Conservation (phyloP, 2,329 filamentous ascomycete genomes). For the Paecilomyces variotii region DNA sequence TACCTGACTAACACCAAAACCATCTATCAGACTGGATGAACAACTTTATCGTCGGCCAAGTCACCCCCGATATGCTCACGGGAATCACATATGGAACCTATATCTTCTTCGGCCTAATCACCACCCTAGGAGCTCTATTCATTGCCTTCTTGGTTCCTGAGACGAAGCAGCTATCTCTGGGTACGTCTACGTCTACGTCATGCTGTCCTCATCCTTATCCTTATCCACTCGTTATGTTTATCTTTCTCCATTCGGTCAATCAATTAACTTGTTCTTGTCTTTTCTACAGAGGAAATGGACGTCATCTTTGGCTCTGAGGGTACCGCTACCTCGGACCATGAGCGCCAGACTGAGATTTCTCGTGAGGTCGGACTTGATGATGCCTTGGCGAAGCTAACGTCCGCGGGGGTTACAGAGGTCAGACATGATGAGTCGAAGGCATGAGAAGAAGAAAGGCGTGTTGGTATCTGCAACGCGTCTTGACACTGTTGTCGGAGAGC, state of each 20-base stretch:
- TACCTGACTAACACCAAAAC: not conserved
- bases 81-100: constrained; percentile 56
- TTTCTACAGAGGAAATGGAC: constrained; percentile 47
- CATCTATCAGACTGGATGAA: constrained; percentile 39
- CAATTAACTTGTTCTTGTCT: constrained; percentile 5
- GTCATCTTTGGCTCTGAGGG: constrained; percentile 60
- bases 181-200: constrained; percentile 2
- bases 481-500: not conserved
- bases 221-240: not conserved
- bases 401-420: not conserved
- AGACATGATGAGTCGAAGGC: not conserved
- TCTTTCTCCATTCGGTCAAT: not conserved
- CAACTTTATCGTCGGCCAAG: constrained; percentile 57
- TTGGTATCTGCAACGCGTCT: not conserved
- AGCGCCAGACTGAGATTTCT: constrained; percentile 64
- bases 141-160: constrained; percentile 36
- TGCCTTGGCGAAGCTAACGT: constrained; percentile 5
- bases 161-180: constrained; percentile 43
- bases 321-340: constrained; percentile 57
- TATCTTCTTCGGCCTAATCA: constrained; percentile 37
- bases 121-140: constrained; percentile 24
- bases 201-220: not conserved
- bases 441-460: not conserved
- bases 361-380: constrained; percentile 54
- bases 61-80: constrained; percentile 60